Percentiles rank a stretch among this genome's conserved stretches.
Conservation (phyloP, 2,329 filamentous ascomycete species). For the Tolypocladium amazonense region DNA sequence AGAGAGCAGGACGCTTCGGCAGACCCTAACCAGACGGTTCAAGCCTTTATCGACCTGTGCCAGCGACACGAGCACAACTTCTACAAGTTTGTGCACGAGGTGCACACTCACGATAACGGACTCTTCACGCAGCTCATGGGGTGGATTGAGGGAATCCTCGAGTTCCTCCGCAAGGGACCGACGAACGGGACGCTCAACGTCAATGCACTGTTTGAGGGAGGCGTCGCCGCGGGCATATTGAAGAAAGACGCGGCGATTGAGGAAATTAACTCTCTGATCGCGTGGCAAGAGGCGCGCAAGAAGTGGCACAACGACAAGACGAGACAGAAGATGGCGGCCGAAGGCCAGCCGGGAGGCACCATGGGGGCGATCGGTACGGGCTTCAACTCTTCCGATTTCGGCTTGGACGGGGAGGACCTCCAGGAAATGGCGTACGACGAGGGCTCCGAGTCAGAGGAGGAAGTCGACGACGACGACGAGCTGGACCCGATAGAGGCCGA, state of each 20-base stretch:
- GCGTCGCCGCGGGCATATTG: conserved; percentile 54
- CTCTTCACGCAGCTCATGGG: conserved; percentile 94
- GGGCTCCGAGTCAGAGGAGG: conserved; percentile 52
- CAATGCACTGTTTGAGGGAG: conserved; percentile 83
- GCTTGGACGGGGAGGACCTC: conserved; percentile 75
- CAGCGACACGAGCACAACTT: conserved; percentile 92
- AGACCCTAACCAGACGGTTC: conserved; percentile 95
- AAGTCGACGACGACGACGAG: conserved; percentile 67
- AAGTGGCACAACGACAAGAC: conserved; percentile 99
- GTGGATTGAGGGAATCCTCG: conserved; percentile 92
- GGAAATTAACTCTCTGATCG: conserved; percentile 79
- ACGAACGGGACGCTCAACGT: conserved; percentile 81
- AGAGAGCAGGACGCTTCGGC: conserved; percentile 73
- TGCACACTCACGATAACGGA: conserved; percentile 92
- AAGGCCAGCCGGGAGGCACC: conserved; percentile 40
- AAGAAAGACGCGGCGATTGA: conserved; percentile 61
- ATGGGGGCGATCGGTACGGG: conserved; percentile 41
- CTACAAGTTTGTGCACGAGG: conserved; percentile 98
- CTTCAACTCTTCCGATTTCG: conserved; percentile 81
- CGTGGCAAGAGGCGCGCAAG: conserved; percentile 92
- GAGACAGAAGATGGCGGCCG: conserved; percentile 95
- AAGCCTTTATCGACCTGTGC: conserved; percentile 95
- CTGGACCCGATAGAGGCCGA: conserved; percentile 83
- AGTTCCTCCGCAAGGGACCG: conserved; percentile 82
- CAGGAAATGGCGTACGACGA: conserved; percentile 78